phyloP scores from a whole-genome alignment of 768 basidiomycete genomes.

The Amanita pseudoporphyria region DNA sequence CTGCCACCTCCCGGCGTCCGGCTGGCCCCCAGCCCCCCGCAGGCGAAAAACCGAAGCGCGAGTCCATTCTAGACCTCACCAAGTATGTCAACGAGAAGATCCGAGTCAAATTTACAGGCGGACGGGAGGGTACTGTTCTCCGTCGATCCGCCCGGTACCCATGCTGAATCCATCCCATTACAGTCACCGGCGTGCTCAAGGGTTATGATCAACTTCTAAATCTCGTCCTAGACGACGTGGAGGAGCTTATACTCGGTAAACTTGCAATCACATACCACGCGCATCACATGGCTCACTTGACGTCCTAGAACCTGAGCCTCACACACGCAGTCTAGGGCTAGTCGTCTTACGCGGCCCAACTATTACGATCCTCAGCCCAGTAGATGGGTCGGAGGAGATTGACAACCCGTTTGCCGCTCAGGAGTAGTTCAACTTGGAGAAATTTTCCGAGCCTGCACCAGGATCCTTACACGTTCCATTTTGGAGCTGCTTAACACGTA shows the following conservation, averaged over 20 bases:
- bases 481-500: background rate
- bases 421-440: slow-evolving; percentile 43
- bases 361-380: slow-evolving; percentile 87
- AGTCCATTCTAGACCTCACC: slow-evolving; percentile 91
- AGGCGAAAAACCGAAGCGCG: slow-evolving; percentile 77
- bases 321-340: slow-evolving; percentile 64
- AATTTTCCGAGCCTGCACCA: background rate
- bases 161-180: slow-evolving; percentile 8
- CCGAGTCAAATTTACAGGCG: slow-evolving; percentile 96
- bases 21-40: slow-evolving; percentile 23
- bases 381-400: slow-evolving; percentile 93
- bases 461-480: too few species aligned
- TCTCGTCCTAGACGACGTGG: slow-evolving; percentile 92
- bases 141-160: background rate
- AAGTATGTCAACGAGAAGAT: slow-evolving; percentile 92
- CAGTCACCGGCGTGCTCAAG: slow-evolving; percentile 89
- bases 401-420: slow-evolving; percentile 78
- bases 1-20: slow-evolving; percentile 36
- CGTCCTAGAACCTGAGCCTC: slow-evolving; percentile 48
- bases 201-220: slow-evolving; percentile 96
- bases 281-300: slow-evolving; percentile 2
- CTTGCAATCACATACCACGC: background rate
- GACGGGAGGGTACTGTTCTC: slow-evolving; percentile 66
- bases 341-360: slow-evolving; percentile 92
- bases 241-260: slow-evolving; percentile 70